Conservation (phyloP, 495 filamentous ascomycete genomes). For the Penicillium silybi region DNA sequence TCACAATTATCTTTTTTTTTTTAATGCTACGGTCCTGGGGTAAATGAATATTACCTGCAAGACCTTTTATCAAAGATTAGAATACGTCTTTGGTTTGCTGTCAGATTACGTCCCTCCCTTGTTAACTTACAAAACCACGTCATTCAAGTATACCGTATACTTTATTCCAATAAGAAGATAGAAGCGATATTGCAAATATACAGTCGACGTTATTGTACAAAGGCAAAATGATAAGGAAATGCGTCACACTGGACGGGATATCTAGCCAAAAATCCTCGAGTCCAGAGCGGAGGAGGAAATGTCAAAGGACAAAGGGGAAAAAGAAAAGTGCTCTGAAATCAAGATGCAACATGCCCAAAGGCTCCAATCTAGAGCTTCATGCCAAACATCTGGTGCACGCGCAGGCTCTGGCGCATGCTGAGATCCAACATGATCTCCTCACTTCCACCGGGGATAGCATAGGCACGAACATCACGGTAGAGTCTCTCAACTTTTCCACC, state of each 20-base stretch:
- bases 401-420: slow-evolving; percentile 88
- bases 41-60: background rate
- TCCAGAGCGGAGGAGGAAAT: background rate
- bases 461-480: slow-evolving; percentile 95
- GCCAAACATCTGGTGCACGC: slow-evolving; percentile 83
- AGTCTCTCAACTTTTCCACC: slow-evolving; percentile 94
- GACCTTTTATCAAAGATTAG: too few species aligned
- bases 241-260: slow-evolving; percentile 20
- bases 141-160: too few species aligned
- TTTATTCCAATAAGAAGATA: too few species aligned
- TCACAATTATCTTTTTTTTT: background rate
- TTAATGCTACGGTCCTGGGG: background rate
- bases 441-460: slow-evolving; percentile 93
- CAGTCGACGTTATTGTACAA: background rate
- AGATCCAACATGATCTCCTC: slow-evolving; percentile 99
- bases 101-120: too few species aligned
- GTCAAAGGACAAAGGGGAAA: background rate
- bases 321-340: background rate
- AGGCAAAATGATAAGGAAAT: slow-evolving; percentile 9
- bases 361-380: slow-evolving; percentile 77
- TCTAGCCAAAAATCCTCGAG: slow-evolving; percentile 10
- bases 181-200: too few species aligned
- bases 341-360: background rate
- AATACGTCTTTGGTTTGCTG: too few species aligned
- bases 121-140: too few species aligned